Conservation (phyloP, 2,329 filamentous ascomycete species). For the Plectosphaerella plurivora region DNA sequence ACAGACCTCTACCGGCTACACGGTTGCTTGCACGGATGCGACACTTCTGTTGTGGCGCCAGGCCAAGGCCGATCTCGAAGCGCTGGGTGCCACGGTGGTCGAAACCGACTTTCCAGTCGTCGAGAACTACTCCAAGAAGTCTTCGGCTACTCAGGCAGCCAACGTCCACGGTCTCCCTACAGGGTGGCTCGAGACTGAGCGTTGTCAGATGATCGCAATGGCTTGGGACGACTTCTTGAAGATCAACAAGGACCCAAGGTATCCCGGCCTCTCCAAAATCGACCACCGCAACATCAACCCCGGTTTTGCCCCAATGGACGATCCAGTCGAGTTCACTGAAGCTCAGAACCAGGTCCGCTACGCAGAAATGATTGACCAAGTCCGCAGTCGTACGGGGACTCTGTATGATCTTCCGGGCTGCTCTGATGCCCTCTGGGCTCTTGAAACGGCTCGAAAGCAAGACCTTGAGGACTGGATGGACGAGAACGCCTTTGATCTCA, state of each 20-base stretch:
- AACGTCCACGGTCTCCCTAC: constrained; percentile 4
- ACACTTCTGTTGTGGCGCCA: constrained; percentile 21
- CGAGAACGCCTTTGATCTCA: constrained; percentile 3
- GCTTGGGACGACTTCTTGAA: constrained; percentile 48
- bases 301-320: constrained; percentile 7
- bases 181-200: constrained; percentile 34
- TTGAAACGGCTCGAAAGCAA: constrained; percentile 5
- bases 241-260: constrained; percentile 31
- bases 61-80: constrained; percentile 29
- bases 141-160: constrained; percentile 4
- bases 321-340: constrained; percentile 3
- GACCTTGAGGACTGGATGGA: constrained; percentile 9
- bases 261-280: constrained; percentile 31
- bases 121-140: constrained; percentile 6
- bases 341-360: constrained; percentile 9
- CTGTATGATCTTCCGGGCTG: constrained; percentile 2
- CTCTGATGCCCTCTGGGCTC: constrained; percentile 3
- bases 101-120: constrained; percentile 15
- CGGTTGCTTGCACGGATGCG: not conserved
- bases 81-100: constrained; percentile 34
- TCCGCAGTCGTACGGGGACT: not conserved
- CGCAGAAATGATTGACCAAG: constrained; percentile 5
- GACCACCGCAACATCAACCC: constrained; percentile 26
- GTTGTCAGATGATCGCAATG: constrained; percentile 34
- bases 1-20: constrained; percentile 6